Evolutionary conservation across 805 yeast species (phyloP).

Genomic region (Zygoascus bituminiphila): DNA sequence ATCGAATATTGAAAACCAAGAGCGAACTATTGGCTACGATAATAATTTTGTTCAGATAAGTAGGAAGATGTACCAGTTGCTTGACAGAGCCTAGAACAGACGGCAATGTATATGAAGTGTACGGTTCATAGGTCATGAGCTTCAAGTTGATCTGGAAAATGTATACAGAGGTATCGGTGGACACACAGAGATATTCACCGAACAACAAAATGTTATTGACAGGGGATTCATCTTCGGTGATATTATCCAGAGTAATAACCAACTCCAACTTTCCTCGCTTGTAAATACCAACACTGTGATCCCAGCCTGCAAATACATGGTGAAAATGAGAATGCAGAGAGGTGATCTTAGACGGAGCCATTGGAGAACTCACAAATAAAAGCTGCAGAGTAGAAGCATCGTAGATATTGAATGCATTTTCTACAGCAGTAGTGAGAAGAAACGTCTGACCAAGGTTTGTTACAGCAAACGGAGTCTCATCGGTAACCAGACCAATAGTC

Average conservation of each 20-base stretch:
- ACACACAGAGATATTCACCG: constrained; percentile 68
- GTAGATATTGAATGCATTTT: constrained; percentile 81
- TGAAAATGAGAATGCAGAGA: constrained; percentile 76
- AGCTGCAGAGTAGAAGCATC: constrained; percentile 79
- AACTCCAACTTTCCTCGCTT: constrained; percentile 68
- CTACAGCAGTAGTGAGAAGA: constrained; percentile 83
- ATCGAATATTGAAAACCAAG: constrained; percentile 61
- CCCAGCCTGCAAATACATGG: constrained; percentile 70
- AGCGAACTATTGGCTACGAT: constrained; percentile 66
- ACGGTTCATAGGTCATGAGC: constrained; percentile 45
- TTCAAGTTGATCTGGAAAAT: constrained; percentile 42
- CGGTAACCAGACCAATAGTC: constrained; percentile 78
- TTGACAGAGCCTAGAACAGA: constrained; percentile 65
- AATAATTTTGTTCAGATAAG: constrained; percentile 82
- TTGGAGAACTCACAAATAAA: constrained; percentile 75
- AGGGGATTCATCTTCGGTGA: constrained; percentile 25
- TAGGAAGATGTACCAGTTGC: constrained; percentile 72
- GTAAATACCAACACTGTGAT: constrained; percentile 63
- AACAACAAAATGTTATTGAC: constrained; percentile 52
- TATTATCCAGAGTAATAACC: constrained; percentile 28
- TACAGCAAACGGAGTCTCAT: constrained; percentile 74
- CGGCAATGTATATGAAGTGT: constrained; percentile 53
- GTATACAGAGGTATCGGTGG: constrained; percentile 40
- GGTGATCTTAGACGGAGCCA: constrained; percentile 62
- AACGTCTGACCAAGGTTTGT: constrained; percentile 85